These are phyloP conservation scores for Saxispiralis lemnorum DNA, from an alignment of 495 filamentous ascomycete species.

Conservation along the genomic window DNA sequence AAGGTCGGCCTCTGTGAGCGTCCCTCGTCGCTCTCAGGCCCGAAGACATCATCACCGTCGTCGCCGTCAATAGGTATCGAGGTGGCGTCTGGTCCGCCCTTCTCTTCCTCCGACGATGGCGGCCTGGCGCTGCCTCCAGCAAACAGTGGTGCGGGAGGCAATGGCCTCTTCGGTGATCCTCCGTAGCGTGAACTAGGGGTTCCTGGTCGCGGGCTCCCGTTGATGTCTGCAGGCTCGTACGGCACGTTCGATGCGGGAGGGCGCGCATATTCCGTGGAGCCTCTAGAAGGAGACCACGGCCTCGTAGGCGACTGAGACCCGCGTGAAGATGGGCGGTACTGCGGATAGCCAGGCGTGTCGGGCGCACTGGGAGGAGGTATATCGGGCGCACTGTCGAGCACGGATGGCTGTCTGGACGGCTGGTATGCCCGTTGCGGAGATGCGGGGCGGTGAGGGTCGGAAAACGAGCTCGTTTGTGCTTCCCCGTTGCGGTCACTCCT, in stretches of 20 bases:
- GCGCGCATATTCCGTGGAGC: constrained; percentile 43
- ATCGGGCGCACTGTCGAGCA: constrained; percentile 35
- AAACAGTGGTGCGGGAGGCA: constrained; percentile 86
- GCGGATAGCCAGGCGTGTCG: constrained; percentile 31
- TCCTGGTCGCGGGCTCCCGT: constrained; percentile 77
- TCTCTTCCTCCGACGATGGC: constrained; percentile 29
- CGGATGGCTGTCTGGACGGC: constrained; percentile 35
- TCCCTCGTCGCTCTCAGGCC: constrained; percentile 31
- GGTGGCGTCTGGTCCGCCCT: constrained; percentile 28
- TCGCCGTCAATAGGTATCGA: constrained; percentile 41
- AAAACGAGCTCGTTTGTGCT: constrained; percentile 6
- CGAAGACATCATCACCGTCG: constrained; percentile 67
- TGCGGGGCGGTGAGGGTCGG: constrained; percentile 16
- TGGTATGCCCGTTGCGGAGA: constrained; percentile 26
- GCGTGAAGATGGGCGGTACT: constrained; percentile 22
- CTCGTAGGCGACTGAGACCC: constrained; percentile 35
- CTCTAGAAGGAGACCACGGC: constrained; percentile 58
- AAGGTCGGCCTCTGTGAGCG: constrained; percentile 28
- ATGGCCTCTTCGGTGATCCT: constrained; percentile 64
- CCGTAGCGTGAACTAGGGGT: constrained; percentile 77
- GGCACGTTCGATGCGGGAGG: constrained; percentile 49
- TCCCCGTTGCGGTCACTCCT: constrained; percentile 12
- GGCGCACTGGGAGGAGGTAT: constrained; percentile 35
- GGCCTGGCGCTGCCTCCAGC: constrained; percentile 26
- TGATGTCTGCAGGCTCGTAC: constrained; percentile 76